These are phyloP conservation scores for Chamaecyparis obtusa DNA, from an alignment of 75 land plant species.

Conservation along the genomic window DNA sequence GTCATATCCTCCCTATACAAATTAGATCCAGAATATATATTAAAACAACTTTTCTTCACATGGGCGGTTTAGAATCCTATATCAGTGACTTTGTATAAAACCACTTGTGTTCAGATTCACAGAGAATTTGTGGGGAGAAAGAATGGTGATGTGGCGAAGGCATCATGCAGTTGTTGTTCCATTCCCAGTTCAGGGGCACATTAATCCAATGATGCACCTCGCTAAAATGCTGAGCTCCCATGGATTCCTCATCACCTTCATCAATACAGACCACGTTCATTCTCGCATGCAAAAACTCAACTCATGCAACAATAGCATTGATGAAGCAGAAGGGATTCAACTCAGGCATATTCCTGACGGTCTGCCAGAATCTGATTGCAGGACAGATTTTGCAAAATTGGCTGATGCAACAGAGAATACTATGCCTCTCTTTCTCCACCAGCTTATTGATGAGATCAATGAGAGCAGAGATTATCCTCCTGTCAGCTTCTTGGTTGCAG, in stretches of 20 bases:
- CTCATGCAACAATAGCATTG: not conserved
- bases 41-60: not conserved
- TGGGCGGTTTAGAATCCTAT: too few relatives aligned
- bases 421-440: not conserved
- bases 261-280: slow-evolving; percentile 2
- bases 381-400: not conserved
- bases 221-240: slow-evolving; percentile 1
- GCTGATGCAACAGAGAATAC: not conserved
- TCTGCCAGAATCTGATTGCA: not conserved
- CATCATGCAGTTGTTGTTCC: slow-evolving; percentile 8
- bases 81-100: too few relatives aligned
- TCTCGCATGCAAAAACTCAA: not conserved
- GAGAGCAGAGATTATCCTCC: not conserved
- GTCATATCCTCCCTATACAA: too few relatives aligned
- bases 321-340: not conserved
- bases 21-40: too few relatives aligned
- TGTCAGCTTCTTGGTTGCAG: slow-evolving; percentile 5
- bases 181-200: slow-evolving; percentile 7
- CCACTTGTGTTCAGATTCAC: too few relatives aligned
- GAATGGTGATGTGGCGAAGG: not conserved
- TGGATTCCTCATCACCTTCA: not conserved
- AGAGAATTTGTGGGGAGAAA: not conserved
- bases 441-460: not conserved
- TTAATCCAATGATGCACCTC: slow-evolving; percentile 11
- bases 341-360: slow-evolving; percentile 9